Base-by-base conservation (phyloP, 225 moss, liverwort and hornwort genomes). In the Physcomitrium patens region DNA sequence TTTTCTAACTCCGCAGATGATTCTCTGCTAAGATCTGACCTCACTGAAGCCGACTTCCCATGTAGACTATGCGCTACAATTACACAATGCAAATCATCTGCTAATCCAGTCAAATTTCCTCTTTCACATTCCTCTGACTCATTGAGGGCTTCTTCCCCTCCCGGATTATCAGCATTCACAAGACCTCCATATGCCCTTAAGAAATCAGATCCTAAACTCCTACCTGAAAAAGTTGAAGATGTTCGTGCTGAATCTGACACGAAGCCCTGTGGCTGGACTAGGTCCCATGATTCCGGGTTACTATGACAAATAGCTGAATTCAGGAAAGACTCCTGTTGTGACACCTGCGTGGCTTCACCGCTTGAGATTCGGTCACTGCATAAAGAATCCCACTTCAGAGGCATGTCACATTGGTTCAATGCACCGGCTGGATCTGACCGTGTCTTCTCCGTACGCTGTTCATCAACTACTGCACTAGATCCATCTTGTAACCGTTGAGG, bases 21-120 rank as follows among this genome's bases (percentile, higher is more conserved):
- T 19, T 80, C 71, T 50, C 80, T 71, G 60, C 70, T 71, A 9
- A 76, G 44, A 66, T 82, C 73, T 58, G 52, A 73, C 46, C 5
- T 45, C 9, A 22, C 37, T 18, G 63, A 62, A 15, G 22, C 15
- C 28, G 65, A 18, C 10, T 67, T 66, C 16, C n/a, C 7, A 17
- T 42, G 77, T 65, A 0, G 15, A 12, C 19, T 64, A 48, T 42
- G 59, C 18, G 10, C 23, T 22, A 41, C 4, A 18, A 42, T 43
- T 72, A 44, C 53, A 15, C 56, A n/a, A 67, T 58, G 56, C 18
- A 45, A 45, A 22, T 23, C 37, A 48, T 22, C 12, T 46, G 69
- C 58, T 63, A 41, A 17, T 50, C 56, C 60, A 37, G 53, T 26
- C 75, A 61, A 71, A 71, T 53, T 58, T 51, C 67, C 76, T 81